Base-by-base conservation (phyloP, 148 eudicot species). In the Fagopyrum tataricum region DNA sequence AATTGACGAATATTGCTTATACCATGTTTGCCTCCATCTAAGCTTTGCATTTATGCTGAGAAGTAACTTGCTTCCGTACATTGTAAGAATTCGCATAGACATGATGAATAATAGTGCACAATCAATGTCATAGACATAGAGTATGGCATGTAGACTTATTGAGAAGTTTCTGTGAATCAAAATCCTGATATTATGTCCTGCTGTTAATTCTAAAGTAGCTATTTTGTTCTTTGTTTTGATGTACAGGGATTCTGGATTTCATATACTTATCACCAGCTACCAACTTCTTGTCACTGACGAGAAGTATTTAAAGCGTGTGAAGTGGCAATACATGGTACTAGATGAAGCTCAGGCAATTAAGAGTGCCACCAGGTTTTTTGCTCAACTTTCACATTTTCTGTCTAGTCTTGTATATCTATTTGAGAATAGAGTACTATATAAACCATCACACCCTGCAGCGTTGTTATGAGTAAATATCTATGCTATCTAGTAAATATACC, bases 341-440 rank as follows among this genome's bases (percentile, higher is more conserved):
- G 98, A 95, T 84, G 98, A 95, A 82, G 98, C 98, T 53, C 98
- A 95, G 73, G 98, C 98, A 75, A 95, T 95, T 56, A 95, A 95
- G 88, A 95, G 91, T 80, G 81, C 98, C 41, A 84, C 78, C 81
- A 94, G 98, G 98, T 91, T 80, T 77, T 80, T 48, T 40, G 40
- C 72, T 55, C 73, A 73, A 69, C 75, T 81, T 77, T 73, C 59
- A 70, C 62, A 37, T 31, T 31, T 39, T 17, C 44, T 17, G 44
- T 51, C 4, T 72, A 47, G 64, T 51, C 4, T 40, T 72, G 15
- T 23, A 51, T 37, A 18, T 52, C 47, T 26, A 12, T 72, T 52
- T 72, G 26, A 23, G n/a, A 71, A 13, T 24, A 71, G 40, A 23
- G n/a, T 31, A 31, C 37, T 31, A 31, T 31, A 31, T 31, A 31